Evolutionary conservation across 768 basidiomycete species (phyloP).

Genomic region (Epithele typhae): DNA sequence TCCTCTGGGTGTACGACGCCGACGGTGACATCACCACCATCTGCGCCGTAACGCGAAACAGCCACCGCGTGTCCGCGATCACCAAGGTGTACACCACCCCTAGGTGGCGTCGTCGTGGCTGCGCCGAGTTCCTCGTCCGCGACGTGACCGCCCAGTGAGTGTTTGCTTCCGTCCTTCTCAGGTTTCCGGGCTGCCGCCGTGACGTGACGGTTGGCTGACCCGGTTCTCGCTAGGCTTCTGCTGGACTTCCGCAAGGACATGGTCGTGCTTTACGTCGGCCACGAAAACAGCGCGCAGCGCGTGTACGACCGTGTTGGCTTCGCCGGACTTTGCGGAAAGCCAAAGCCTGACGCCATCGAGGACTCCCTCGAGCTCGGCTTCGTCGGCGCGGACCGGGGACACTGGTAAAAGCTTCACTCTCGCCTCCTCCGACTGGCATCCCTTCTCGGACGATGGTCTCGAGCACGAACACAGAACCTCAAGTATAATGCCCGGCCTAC

Average conservation of each 20-base stretch:
- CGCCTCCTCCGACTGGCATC: no score
- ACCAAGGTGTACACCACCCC: slow-evolving; percentile 55
- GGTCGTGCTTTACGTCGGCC: slow-evolving; percentile 53
- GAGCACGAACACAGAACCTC: no score
- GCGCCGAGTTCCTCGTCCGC: slow-evolving; percentile 49
- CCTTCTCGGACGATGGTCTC: no score
- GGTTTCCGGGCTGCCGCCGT: background rate
- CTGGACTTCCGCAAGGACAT: slow-evolving; percentile 39
- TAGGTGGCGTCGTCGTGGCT: slow-evolving; percentile 40
- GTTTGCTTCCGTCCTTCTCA: background rate
- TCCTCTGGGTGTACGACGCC: slow-evolving; percentile 50
- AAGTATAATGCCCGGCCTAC: no score
- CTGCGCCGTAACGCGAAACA: slow-evolving; percentile 54
- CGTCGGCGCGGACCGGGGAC: slow-evolving; percentile 40
- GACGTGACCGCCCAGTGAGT: slow-evolving; percentile 41
- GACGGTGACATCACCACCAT: slow-evolving; percentile 40
- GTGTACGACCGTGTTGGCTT: slow-evolving; percentile 55
- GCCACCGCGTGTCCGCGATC: slow-evolving; percentile 45
- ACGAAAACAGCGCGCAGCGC: slow-evolving; percentile 44
- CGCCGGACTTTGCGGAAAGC: slow-evolving; percentile 38
- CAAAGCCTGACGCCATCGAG: slow-evolving; percentile 37
- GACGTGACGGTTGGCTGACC: slow-evolving; percentile 4
- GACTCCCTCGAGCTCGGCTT: slow-evolving; percentile 54
- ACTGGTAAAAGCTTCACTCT: no score
- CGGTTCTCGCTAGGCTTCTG: slow-evolving; percentile 31